Base-by-base conservation (phyloP, 352 stramenopile genomes). In the Pseudoperonospora humuli region DNA sequence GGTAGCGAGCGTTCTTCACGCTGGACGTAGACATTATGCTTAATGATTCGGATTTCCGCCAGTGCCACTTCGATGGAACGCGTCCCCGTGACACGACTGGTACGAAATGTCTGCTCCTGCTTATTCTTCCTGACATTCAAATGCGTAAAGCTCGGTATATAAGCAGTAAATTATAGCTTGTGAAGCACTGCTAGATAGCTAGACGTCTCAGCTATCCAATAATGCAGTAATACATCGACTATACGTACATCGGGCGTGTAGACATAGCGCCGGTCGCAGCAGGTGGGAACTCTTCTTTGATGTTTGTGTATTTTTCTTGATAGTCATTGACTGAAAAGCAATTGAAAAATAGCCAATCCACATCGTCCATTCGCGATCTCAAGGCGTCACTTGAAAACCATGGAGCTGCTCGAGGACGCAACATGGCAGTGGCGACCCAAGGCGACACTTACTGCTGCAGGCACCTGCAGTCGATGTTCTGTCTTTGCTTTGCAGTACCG, bases 21-120 rank as follows among this genome's bases (percentile, higher is more conserved):
- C 51, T 90, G 72, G 14, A 90, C 77, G 38, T 87, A 90, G 9
- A 83, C 58, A 45, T 90, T 90, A 23, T 74, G 48, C 23, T 54
- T 44, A 39, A 90, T 81, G 42, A 90, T 77, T 36, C 68, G 45
- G 20, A 83, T 84, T 42, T 90, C 77, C 3, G 70, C 75, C 20
- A 90, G 61, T 34, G 77, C 77, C 38, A 83, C 62, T 35, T 78
- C 58, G 18, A 90, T 69, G 7, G 77, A 75, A 1, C 77, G 72
- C n/a, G 72, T 55, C n/a, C 77, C 77, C 14, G 75, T 70, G n/a
- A 67, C 45, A 39, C 77, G 72, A 45, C 75, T 87, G 41, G 71
- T 67, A 10, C 64, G 44, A 25, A 87, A 52, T 35, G 67, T 62
- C 13, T 54, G 42, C 23, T 75, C 63, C 37, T 58, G 59, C 31